phyloP scores from a whole-genome alignment of 768 basidiomycete genomes.

The Gloeopeniophorella convolvens region DNA sequence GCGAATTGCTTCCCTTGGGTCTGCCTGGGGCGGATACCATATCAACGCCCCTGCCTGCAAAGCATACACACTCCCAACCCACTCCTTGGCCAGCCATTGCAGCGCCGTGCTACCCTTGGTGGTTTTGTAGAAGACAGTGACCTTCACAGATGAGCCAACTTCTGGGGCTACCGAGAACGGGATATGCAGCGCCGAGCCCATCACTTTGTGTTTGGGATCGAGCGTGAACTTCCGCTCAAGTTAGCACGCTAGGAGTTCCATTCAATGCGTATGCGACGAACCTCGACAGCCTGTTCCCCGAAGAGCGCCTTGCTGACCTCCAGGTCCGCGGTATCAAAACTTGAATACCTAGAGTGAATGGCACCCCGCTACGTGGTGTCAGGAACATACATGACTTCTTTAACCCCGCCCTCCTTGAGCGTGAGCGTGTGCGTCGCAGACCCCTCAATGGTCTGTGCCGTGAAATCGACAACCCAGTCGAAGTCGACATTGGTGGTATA shows the following conservation, averaged over 20 bases:
- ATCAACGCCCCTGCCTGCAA: neutral
- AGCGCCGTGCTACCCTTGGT: slow-evolving; percentile 41
- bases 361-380: neutral
- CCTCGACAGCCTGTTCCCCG: slow-evolving; percentile 41
- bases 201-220: slow-evolving; percentile 28
- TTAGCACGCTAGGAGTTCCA: neutral
- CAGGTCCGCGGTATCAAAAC: slow-evolving; percentile 72
- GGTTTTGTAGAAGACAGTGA: slow-evolving; percentile 42
- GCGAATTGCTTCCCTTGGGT: slow-evolving; percentile 82
- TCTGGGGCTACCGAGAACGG: slow-evolving; percentile 23
- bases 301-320: slow-evolving; percentile 50
- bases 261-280: slow-evolving; percentile 27
- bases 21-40: slow-evolving; percentile 40
- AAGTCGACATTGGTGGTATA: slow-evolving; percentile 61
- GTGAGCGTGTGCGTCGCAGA: slow-evolving; percentile 55
- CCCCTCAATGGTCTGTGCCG: slow-evolving; percentile 52
- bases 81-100: slow-evolving; percentile 49
- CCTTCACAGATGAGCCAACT: slow-evolving; percentile 27
- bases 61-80: slow-evolving; percentile 5
- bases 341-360: slow-evolving; percentile 23
- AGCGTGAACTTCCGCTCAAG: slow-evolving; percentile 26
- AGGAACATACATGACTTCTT: slow-evolving; percentile 51
- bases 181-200: slow-evolving; percentile 39
- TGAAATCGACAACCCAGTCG: slow-evolving; percentile 77
- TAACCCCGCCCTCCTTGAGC: slow-evolving; percentile 45